A percentile compares a stretch with the other conserved stretches of the same genome.
Conservation (phyloP, 2,329 filamentous ascomycete genomes). For the Aspergillus ochraceus region DNA sequence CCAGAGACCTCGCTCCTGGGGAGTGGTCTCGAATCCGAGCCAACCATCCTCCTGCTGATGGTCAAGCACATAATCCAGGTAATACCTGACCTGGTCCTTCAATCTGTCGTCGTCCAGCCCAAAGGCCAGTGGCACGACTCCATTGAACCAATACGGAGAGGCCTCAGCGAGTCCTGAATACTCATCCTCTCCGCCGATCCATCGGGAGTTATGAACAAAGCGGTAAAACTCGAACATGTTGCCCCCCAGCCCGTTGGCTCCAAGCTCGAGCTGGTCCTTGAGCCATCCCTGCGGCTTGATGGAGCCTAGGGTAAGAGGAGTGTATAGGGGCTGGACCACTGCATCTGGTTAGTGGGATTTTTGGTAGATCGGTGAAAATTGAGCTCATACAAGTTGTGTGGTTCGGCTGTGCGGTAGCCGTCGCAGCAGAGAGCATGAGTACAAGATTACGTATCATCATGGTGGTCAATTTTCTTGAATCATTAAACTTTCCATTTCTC, state of each 20-base stretch:
- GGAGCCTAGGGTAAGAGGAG: conserved; percentile 14
- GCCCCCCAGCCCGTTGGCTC: conserved; percentile 54
- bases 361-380: not conserved
- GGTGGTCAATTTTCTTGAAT: not conserved
- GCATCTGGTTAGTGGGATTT: not conserved
- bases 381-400: not conserved
- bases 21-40: conserved; percentile 54
- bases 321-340: not conserved
- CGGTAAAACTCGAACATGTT: conserved; percentile 57
- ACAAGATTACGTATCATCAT: not conserved
- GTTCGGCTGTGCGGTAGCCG: not conserved
- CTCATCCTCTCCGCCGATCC: conserved; percentile 53
- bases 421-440: not conserved
- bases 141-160: conserved; percentile 61
- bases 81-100: conserved; percentile 50
- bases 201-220: conserved; percentile 53
- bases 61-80: conserved; percentile 50
- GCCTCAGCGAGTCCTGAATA: conserved; percentile 57
- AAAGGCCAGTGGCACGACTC: conserved; percentile 58
- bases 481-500: not conserved
- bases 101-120: conserved; percentile 49
- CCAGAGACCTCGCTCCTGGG: conserved; percentile 53
- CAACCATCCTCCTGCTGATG: conserved; percentile 57
- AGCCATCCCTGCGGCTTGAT: conserved; percentile 56
- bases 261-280: conserved; percentile 49